Percentiles rank a stretch among this genome's conserved stretches.
Evolutionary conservation across 441 rosid species (phyloP).

Genomic region (Euphorbia schlechtendalii): DNA sequence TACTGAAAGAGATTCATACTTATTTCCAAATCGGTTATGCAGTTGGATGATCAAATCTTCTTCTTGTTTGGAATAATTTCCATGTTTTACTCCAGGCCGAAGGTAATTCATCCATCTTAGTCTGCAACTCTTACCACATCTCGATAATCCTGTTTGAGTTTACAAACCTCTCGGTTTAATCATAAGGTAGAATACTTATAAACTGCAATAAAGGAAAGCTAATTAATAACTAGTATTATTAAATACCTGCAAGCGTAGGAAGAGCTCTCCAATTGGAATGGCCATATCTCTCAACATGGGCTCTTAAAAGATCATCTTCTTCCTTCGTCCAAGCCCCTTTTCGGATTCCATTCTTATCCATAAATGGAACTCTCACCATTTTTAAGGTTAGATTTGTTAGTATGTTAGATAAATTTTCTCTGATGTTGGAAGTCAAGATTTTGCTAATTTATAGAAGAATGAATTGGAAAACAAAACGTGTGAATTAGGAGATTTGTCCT

Average conservation of each 20-base stretch:
- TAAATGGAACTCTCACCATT: slow-evolving; percentile 38
- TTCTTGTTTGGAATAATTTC: slow-evolving; percentile 42
- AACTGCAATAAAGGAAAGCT: too few relatives aligned
- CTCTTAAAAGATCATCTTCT: slow-evolving; percentile 34
- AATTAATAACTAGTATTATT: too few relatives aligned
- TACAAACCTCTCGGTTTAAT: neutral
- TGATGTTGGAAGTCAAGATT: too few relatives aligned
- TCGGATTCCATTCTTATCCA: slow-evolving; percentile 32
- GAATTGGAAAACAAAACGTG: too few relatives aligned
- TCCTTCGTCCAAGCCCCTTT: slow-evolving; percentile 45
- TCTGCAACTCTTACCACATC: slow-evolving; percentile 69
- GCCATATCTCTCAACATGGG: slow-evolving; percentile 27
- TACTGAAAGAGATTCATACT: too few relatives aligned
- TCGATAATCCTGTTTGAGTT: slow-evolving; percentile 33
- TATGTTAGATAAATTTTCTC: too few relatives aligned
- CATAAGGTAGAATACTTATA: too few relatives aligned
- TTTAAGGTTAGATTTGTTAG: neutral
- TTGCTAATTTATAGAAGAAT: too few relatives aligned
- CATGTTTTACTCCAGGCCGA: slow-evolving; percentile 43
- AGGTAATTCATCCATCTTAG: too few relatives aligned
- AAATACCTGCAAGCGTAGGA: slow-evolving; percentile 40
- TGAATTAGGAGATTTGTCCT: too few relatives aligned
- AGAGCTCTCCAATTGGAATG: slow-evolving; percentile 38
- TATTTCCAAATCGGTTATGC: slow-evolving; percentile 43
- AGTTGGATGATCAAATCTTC: slow-evolving; percentile 38